Conservation (phyloP, 2,329 filamentous ascomycete genomes). For the Fusarium secorum region DNA sequence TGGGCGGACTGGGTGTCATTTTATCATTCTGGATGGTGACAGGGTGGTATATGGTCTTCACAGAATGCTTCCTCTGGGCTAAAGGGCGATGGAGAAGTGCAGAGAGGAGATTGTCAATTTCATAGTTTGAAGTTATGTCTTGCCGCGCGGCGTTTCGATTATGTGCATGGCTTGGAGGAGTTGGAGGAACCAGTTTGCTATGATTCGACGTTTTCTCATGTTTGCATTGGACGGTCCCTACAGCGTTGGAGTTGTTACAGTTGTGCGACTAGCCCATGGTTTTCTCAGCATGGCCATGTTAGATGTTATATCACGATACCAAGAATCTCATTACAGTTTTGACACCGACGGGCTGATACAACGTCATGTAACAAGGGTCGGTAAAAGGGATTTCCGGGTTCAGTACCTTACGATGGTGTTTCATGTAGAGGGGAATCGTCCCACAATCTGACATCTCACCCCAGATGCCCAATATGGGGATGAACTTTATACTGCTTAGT, state of each 20-base stretch:
- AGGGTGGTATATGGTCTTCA: conserved; percentile 58
- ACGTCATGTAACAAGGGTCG: conserved; percentile 25
- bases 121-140: conserved; percentile 7
- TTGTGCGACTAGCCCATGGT: background rate
- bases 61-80: conserved; percentile 53
- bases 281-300: conserved; percentile 7
- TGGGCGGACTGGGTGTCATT: conserved; percentile 56
- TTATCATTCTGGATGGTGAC: conserved; percentile 59
- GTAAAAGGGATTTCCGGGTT: conserved; percentile 16
- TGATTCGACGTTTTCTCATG: conserved; percentile 1
- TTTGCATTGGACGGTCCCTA: conserved; percentile 20
- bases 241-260: conserved; percentile 12
- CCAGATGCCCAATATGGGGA: background rate
- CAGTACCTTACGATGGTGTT: conserved; percentile 27
- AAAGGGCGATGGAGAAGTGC: conserved; percentile 45
- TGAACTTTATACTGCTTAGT: background rate
- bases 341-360: conserved; percentile 1
- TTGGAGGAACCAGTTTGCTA: background rate
- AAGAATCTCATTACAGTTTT: conserved; percentile 16
- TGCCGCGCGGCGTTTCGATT: background rate
- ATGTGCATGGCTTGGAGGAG: conserved; percentile 4
- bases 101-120: conserved; percentile 36
- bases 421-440: conserved; percentile 28
- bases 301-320: conserved; percentile 33
- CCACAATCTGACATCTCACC: conserved; percentile 5